Evolutionary conservation across 495 filamentous ascomycete species (phyloP).

Genomic region (Aspergillus bridgeri): DNA sequence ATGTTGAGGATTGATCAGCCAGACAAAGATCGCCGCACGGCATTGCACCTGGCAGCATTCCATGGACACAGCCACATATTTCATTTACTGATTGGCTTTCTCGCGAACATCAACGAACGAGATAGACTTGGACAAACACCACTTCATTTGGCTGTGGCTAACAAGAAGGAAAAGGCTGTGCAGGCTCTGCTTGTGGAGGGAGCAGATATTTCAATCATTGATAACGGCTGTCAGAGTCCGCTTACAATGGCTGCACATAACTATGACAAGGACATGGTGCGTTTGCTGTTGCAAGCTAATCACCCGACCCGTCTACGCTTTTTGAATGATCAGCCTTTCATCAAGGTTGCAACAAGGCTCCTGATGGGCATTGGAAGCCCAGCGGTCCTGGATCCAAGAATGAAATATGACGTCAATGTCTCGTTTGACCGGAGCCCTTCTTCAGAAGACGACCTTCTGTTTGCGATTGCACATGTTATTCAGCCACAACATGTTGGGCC

Average conservation of each 20-base stretch:
- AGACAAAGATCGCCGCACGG: neutral
- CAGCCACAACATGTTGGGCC: too few relatives aligned
- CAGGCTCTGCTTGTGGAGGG: neutral
- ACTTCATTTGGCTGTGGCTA: neutral
- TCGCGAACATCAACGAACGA: neutral
- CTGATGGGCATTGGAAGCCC: too few relatives aligned
- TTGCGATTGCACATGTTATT: too few relatives aligned
- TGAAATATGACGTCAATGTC: too few relatives aligned
- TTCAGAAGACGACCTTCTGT: too few relatives aligned
- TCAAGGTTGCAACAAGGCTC: too few relatives aligned
- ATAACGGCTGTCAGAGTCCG: neutral
- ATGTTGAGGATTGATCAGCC: neutral
- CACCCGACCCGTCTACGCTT: too few relatives aligned
- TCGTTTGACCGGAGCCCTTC: too few relatives aligned
- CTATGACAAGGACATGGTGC: neutral
- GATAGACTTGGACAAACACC: neutral
- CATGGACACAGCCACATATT: neutral
- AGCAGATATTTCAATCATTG: neutral
- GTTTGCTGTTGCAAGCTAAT: neutral
- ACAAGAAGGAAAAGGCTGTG: neutral
- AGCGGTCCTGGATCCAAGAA: too few relatives aligned
- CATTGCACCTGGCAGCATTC: neutral
- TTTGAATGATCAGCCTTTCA: too few relatives aligned
- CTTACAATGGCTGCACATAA: neutral
- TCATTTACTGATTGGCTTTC: neutral